These are phyloP conservation scores for Globisporangium paddicum DNA, from an alignment of 352 stramenopile genomes.

Conservation along the genomic window DNA sequence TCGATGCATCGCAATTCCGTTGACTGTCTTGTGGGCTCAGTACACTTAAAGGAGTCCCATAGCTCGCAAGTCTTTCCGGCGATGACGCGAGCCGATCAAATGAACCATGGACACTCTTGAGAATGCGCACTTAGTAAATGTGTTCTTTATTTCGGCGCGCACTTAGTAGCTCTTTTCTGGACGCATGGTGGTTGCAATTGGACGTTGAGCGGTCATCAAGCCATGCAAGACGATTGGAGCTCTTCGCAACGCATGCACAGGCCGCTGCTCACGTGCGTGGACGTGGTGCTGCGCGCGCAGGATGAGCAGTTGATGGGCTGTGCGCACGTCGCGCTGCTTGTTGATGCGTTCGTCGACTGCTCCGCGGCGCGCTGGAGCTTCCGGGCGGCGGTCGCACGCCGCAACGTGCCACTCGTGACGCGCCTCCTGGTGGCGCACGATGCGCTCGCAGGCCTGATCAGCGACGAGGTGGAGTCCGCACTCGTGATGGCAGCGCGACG, in stretches of 20 bases:
- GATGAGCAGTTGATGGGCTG: slow-evolving; percentile 5
- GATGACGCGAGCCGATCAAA: no score
- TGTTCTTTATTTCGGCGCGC: not conserved
- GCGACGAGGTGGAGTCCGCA: not conserved
- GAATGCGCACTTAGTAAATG: not conserved
- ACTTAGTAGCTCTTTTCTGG: not conserved
- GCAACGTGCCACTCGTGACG: slow-evolving; percentile 4
- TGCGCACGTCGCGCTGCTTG: not conserved
- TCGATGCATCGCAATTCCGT: no score
- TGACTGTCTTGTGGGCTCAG: no score
- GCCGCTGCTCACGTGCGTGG: slow-evolving; percentile 2
- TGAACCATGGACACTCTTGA: not conserved
- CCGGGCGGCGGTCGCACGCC: not conserved
- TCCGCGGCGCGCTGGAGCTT: slow-evolving; percentile 2
- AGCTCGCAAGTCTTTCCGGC: no score
- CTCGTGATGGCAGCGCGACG: not conserved
- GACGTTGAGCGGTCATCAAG: no score
- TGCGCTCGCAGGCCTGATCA: not conserved
- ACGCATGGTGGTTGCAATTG: no score
- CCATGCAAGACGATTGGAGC: not conserved
- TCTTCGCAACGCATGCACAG: not conserved
- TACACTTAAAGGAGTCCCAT: no score
- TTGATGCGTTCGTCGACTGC: slow-evolving; percentile 9
- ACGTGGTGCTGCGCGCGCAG: slow-evolving; percentile 5
- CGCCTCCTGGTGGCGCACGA: slow-evolving; percentile 3